Base-by-base conservation (phyloP, 2,329 filamentous ascomycete species). In the Ceratocystiopsis sp. region DNA sequence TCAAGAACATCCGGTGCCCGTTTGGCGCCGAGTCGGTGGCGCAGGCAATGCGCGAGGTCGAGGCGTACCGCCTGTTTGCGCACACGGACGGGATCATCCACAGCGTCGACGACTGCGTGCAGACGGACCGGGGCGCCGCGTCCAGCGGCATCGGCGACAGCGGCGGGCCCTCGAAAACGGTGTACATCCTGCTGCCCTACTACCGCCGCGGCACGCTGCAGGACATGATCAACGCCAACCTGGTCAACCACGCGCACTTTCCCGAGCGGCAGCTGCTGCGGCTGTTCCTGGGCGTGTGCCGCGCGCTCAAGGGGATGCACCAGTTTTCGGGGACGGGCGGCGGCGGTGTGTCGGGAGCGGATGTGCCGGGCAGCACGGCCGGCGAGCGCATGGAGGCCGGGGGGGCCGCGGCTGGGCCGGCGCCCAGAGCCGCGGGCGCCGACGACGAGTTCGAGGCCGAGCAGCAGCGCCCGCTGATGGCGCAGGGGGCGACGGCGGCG, bases 1-100 rank as follows among this genome's bases (percentile, higher is more conserved):
- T 96, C 48, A 98, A 98, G 64, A 98, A 98, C 72, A 98, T 98
- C 61, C 80, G 89, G 58, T 98, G 91, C 68, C 89, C 91, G 5
- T 96, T 98, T 57, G 91, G 91, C 51, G 82, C 91, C 61, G 91
- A 98, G 68, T 94, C 85, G 21, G 89, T 98, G 46, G 78, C 85
- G 51, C 85, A 84, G 59, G 91, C 91, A 42, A 80, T 96, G 71
- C 89, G 89, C 61, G 91, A 98, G 66, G 91, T 96, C 48, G 89
- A 96, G 61, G 89, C 91, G 41, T 98, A 98, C 67, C 80, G 80
- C 51, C 75, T 95, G 46, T 98, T 98, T 65, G 68, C 76, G 44
- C 78, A 80, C 51, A 75, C 84, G 49, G 75, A 80, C 11, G 85
- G 86, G 61, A 91, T 96, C 60, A 94, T 95, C 58, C 79, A 80